These are phyloP conservation scores for Eucalyptus brandiana DNA, from an alignment of 345 rosid species.

Conservation along the genomic window DNA sequence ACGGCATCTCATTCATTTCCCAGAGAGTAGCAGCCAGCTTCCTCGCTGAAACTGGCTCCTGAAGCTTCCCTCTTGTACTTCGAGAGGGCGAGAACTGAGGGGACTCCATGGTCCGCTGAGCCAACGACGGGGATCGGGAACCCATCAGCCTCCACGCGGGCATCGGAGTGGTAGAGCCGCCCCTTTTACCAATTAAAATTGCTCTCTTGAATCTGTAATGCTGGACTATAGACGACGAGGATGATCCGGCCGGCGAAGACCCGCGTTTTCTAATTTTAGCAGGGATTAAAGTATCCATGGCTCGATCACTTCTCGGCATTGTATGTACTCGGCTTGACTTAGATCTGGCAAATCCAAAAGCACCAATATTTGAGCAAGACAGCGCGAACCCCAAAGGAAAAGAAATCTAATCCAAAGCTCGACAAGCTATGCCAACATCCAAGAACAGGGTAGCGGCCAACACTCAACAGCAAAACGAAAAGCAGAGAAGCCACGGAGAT, in stretches of 20 bases:
- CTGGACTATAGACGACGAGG: constrained; percentile 68
- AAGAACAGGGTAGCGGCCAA: neutral
- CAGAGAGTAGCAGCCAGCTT: constrained; percentile 94
- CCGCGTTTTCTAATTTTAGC: constrained; percentile 95
- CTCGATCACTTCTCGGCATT: constrained; percentile 62
- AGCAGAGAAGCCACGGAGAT: neutral
- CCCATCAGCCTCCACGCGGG: constrained; percentile 84
- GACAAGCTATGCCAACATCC: neutral
- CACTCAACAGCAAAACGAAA: neutral
- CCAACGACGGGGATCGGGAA: constrained; percentile 48
- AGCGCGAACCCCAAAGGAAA: neutral
- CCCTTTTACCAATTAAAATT: constrained; percentile 65
- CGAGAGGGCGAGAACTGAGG: constrained; percentile 40
- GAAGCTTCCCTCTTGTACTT: constrained; percentile 17
- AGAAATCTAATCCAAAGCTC: neutral
- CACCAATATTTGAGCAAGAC: neutral
- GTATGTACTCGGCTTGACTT: neutral
- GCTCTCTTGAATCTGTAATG: constrained; percentile 84
- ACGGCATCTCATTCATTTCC: constrained; percentile 98
- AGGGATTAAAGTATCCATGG: constrained; percentile 42
- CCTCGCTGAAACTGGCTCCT: constrained; percentile 80
- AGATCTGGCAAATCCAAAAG: constrained; percentile 11
- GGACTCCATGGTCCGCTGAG: constrained; percentile 37
- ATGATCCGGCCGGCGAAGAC: constrained; percentile 74
- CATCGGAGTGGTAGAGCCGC: constrained; percentile 83